Evolutionary conservation across 495 filamentous ascomycete genomes (phyloP).

Genomic region (Immersiella caudata): DNA sequence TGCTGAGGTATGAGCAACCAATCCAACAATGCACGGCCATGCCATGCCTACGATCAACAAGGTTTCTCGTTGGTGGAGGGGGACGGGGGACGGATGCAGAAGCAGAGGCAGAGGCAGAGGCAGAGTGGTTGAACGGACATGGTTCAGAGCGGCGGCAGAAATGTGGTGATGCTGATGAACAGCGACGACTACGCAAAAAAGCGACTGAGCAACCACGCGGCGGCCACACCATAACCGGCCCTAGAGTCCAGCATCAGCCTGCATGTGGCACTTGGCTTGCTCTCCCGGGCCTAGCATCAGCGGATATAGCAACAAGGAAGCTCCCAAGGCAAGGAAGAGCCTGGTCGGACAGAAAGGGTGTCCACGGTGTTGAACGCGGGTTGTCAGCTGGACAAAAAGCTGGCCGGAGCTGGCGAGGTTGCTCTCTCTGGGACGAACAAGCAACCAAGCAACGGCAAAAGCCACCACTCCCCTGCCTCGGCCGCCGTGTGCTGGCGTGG

Average conservation of each 20-base stretch:
- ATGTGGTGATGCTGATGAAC: neutral
- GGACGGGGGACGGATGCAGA: neutral
- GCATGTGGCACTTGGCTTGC: conserved; percentile 14
- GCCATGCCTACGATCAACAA: conserved; percentile 2
- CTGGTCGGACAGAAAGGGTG: conserved; percentile 10
- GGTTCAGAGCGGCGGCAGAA: neutral
- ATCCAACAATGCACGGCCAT: conserved; percentile 16
- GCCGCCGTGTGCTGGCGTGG: conserved; percentile 1
- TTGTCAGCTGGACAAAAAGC: conserved; percentile 12
- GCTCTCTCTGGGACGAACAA: neutral
- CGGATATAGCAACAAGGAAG: conserved; percentile 1
- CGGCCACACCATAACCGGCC: conserved; percentile 11
- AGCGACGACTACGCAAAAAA: neutral
- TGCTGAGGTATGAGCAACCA: conserved; percentile 18
- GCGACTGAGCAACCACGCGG: neutral
- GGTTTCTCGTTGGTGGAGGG: conserved; percentile 15
- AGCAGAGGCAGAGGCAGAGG: neutral
- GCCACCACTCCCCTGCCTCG: neutral
- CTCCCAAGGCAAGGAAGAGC: conserved; percentile 8
- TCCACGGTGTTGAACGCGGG: neutral
- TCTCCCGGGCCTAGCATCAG: conserved; percentile 1
- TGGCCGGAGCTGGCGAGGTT: neutral
- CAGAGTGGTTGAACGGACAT: conserved; percentile 7
- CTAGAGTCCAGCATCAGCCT: conserved; percentile 10
- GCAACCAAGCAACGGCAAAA: neutral